Evolutionary conservation across 2,329 filamentous ascomycete species (phyloP).

Genomic region (Alternaria rosae): DNA sequence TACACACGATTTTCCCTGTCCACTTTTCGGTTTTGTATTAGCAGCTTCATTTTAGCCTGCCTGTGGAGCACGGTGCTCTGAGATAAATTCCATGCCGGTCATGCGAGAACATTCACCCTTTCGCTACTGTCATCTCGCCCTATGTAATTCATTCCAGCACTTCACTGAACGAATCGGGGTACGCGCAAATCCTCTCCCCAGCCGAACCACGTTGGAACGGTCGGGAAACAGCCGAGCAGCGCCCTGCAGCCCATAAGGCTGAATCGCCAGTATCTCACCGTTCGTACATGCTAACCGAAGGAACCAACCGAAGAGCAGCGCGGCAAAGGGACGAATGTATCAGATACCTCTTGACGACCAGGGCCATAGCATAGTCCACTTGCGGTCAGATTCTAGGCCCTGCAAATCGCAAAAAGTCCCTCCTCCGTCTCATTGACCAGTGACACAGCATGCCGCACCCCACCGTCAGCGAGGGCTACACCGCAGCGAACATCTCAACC

Average conservation of each 20-base stretch:
- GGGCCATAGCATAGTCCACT: not conserved
- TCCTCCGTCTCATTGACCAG: not conserved
- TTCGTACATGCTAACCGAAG: not conserved
- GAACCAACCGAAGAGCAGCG: not conserved
- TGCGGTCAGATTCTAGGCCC: not conserved
- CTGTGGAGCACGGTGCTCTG: not conserved
- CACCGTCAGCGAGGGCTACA: not conserved
- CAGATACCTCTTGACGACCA: not conserved
- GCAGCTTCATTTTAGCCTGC: not conserved
- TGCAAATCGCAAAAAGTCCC: not conserved
- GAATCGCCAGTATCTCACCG: not conserved
- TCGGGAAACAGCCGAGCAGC: not conserved
- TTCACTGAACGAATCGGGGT: not conserved
- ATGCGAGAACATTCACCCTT: not conserved
- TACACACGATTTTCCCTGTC: not conserved
- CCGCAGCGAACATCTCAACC: not conserved
- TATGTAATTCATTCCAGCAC: not conserved
- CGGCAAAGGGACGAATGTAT: not conserved
- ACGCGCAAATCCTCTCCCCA: not conserved
- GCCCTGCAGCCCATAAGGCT: not conserved
- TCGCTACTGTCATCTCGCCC: not conserved
- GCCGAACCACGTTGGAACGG: not conserved
- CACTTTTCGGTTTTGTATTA: not conserved
- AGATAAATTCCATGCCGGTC: conserved; percentile 3
- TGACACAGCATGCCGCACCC: not conserved